These are phyloP conservation scores for Coemansia sp. DNA, from an alignment of 192 early-diverging fungal species.

Conservation along the genomic window DNA sequence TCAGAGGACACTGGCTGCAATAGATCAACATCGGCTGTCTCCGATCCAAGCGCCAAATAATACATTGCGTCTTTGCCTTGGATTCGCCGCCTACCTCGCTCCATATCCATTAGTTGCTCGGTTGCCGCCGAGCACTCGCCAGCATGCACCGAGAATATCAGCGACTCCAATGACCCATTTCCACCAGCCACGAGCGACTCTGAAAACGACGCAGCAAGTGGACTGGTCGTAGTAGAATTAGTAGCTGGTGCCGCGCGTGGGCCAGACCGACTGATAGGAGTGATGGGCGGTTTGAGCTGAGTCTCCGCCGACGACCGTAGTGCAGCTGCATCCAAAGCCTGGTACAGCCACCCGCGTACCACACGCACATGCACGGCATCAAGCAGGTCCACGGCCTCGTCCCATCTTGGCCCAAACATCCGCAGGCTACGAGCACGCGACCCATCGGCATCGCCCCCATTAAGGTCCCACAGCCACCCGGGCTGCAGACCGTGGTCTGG, in stretches of 20 bases:
- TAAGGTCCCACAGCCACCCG: slow-evolving; percentile 48
- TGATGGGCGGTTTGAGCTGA: slow-evolving; percentile 16
- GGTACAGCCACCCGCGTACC: slow-evolving; percentile 51
- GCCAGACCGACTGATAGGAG: slow-evolving; percentile 28
- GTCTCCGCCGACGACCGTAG: slow-evolving; percentile 11
- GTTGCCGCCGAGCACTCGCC: slow-evolving; percentile 43
- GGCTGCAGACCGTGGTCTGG: slow-evolving; percentile 8
- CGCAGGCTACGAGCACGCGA: slow-evolving; percentile 32
- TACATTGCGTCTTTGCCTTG: slow-evolving; percentile 6
- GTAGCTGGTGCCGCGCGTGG: not conserved
- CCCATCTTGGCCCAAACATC: slow-evolving; percentile 50
- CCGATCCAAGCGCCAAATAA: slow-evolving; percentile 38
- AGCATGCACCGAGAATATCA: slow-evolving; percentile 51
- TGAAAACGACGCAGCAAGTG: not conserved
- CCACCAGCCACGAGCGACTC: slow-evolving; percentile 12
- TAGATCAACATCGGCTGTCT: slow-evolving; percentile 35
- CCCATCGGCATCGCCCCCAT: slow-evolving; percentile 32
- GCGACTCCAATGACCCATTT: slow-evolving; percentile 31
- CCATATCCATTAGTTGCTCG: slow-evolving; percentile 42
- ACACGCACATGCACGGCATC: slow-evolving; percentile 41
- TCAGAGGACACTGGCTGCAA: slow-evolving; percentile 10
- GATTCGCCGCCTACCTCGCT: slow-evolving; percentile 19
- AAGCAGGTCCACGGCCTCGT: slow-evolving; percentile 29
- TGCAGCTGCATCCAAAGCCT: slow-evolving; percentile 17
- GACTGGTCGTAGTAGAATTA: not conserved